Evolutionary conservation across 441 rosid genomes (phyloP), one percentile per base, ranked within the genome.

Genomic region (Erodium chrysanthum): DNA sequence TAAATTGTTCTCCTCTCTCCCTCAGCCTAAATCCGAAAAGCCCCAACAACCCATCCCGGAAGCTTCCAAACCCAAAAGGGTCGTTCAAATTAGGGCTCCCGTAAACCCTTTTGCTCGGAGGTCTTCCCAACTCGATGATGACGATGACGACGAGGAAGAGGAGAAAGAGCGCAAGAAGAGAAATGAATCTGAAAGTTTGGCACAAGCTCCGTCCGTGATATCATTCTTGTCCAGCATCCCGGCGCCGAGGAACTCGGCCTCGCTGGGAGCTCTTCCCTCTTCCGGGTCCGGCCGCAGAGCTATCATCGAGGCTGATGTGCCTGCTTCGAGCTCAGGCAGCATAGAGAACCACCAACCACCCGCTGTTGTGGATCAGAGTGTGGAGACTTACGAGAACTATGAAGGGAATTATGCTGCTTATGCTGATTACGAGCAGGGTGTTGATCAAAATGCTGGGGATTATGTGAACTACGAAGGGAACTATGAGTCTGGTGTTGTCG

Each of bases 211-310:
- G 10, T 88, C 96, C 0, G 93, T 84, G 14, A 83, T 21, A 44
- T 88, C 93, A 0, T 88, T 91, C 74, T 77, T 91, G 61, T 91
- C 96, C 0, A 81, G 82, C 64, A 83, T 94, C 64, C 96, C 97
- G 0, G 92, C 91, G 0, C 92, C 96, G 6, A 88, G 71, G 69
- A 82, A 82, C 73, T 85, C 96, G 0, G 74, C 83, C 59, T 56
- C 90, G 1, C 81, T 87, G 22, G 97, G 97, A 9, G 83, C 79
- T 61, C 77, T 81, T 62, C 85, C 85, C 3, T 67, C 79, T 23
- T 64, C 80, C 0, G 84, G 85, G 27, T 85, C 90, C 50, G 88
- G 91, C 17, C 78, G 96, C 73, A 84, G 92, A 81, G 84, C 91
- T 40, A 75, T 80, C 23, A 33, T 91, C 29, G 91, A 86, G 31